Percentiles rank a stretch among this genome's conserved stretches.
These are phyloP conservation scores for Coemansia sp. DNA, from an alignment of 192 early-diverging fungal species.

Conservation along the genomic window DNA sequence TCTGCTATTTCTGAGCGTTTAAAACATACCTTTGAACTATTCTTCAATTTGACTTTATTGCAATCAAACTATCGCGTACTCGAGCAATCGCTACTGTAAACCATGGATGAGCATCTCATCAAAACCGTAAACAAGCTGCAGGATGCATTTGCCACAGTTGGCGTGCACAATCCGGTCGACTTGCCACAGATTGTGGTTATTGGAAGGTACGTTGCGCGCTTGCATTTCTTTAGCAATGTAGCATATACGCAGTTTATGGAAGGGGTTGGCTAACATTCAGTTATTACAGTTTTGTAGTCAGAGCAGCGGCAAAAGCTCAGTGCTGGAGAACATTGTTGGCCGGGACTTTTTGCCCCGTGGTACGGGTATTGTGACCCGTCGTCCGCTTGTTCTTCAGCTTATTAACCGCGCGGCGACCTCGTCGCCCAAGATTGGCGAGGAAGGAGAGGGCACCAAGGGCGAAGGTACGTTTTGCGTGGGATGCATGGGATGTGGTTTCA, in stretches of 20 bases:
- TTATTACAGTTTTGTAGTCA: constrained; percentile 52
- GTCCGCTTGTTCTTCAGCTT: constrained; percentile 93
- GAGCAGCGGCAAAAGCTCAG: constrained; percentile 92
- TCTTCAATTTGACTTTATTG: background rate
- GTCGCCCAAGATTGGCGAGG: constrained; percentile 45
- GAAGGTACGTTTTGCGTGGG: constrained; percentile 45
- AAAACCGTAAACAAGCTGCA: constrained; percentile 80
- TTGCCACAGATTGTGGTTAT: constrained; percentile 86
- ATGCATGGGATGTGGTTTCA: background rate
- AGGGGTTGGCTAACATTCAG: background rate
- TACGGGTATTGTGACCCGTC: constrained; percentile 94
- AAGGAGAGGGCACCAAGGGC: constrained; percentile 40
- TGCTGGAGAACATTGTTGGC: constrained; percentile 99
- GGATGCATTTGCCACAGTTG: constrained; percentile 85
- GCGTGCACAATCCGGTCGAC: constrained; percentile 86
- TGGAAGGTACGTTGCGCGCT: constrained; percentile 52
- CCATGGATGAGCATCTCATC: constrained; percentile 60
- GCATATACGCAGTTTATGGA: background rate
- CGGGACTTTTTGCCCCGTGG: constrained; percentile 98
- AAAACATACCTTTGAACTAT: background rate
- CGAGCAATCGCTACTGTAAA: constrained; percentile 2
- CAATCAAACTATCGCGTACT: background rate
- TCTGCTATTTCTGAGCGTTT: background rate
- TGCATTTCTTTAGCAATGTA: background rate
- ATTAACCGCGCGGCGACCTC: constrained; percentile 78